Evolutionary conservation across 768 basidiomycete genomes (phyloP), one percentile per base, ranked within the genome.

Genomic region (Favolaschia claudopus): DNA sequence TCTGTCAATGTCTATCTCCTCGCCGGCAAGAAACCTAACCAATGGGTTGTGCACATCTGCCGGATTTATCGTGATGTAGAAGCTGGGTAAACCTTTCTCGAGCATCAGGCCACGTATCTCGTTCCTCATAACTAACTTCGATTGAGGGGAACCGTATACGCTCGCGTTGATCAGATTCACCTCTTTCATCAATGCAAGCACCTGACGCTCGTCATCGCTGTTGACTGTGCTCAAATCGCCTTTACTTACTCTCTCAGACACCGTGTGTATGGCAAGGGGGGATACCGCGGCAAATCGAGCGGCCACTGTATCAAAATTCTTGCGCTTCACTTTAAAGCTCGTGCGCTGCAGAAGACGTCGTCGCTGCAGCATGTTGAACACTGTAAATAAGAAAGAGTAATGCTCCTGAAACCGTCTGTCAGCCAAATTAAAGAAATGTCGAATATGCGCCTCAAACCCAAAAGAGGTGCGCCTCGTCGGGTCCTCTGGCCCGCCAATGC

Each of bases 51-150:
- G 28, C 2, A 53, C 14, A n/a, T 53, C 51, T 8, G 40, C 52
- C 3, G 52, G 42, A 17, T 44, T 54, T 9, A 54, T 54, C 2
- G 51, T 53, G 31, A 53, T 25, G 15, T 53, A 53, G 19, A 53
- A 53, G n/a, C 51, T 53, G 4, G 51, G 51, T 8, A 53, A 22
- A 2, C 51, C 51, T n/a, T 53, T 53, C 9, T 53, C 51, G 3
- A 53, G 15, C 51, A 53, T 53, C 1, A 53, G 40, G 12, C 29
- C 51, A 1, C 51, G 39, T 25, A 53, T 42, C 42, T 44, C 22
- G 10, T 44, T 54, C 5, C 52, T 31, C 52, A 54, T 54, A 4
- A 36, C 32, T 13, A 54, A 25, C 15, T n/a, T 33, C 2, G 52
- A 33, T 34, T 43, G 40, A 3, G 52, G 25, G 0, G 53, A 55